Conservation (phyloP, 2,329 filamentous ascomycete genomes). For the Fusarium temperatum region DNA sequence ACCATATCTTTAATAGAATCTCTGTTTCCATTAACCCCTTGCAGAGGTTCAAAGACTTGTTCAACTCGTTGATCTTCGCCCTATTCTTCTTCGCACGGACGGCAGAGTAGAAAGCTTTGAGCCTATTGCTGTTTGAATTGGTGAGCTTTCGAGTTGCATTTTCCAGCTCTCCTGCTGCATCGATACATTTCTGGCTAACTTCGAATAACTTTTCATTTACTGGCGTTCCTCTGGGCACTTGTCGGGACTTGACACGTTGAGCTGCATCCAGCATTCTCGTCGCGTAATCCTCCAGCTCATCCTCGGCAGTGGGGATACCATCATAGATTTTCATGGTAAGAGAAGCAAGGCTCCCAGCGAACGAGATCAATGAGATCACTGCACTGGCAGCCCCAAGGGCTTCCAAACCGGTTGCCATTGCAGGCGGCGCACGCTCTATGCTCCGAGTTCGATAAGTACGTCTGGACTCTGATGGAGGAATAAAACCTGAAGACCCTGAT, state of each 20-base stretch:
- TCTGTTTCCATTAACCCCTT: not conserved
- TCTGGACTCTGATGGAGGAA: too few relatives aligned
- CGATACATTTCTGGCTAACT: not conserved
- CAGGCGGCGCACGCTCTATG: too few relatives aligned
- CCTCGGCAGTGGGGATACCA: not conserved
- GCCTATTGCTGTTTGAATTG: not conserved
- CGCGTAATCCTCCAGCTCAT: not conserved
- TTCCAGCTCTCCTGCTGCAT: fast-evolving
- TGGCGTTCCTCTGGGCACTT: not conserved
- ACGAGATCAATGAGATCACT: fast-evolving
- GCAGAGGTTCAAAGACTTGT: not conserved
- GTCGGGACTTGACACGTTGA: not conserved
- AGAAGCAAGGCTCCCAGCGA: not conserved
- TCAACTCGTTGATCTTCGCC: not conserved
- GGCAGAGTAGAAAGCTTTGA: not conserved
- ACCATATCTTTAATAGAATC: not conserved
- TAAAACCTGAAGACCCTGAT: too few relatives aligned
- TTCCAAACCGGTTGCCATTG: not conserved
- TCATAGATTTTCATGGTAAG: not conserved
- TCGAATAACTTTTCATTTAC: too few relatives aligned
- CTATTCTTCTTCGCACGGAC: fast-evolving
- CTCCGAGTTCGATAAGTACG: too few relatives aligned
- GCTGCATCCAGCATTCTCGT: not conserved
- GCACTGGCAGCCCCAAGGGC: not conserved
- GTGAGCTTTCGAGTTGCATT: not conserved